phyloP scores from a whole-genome alignment of 2,329 filamentous ascomycete species.

The Podosphaera xanthii region DNA sequence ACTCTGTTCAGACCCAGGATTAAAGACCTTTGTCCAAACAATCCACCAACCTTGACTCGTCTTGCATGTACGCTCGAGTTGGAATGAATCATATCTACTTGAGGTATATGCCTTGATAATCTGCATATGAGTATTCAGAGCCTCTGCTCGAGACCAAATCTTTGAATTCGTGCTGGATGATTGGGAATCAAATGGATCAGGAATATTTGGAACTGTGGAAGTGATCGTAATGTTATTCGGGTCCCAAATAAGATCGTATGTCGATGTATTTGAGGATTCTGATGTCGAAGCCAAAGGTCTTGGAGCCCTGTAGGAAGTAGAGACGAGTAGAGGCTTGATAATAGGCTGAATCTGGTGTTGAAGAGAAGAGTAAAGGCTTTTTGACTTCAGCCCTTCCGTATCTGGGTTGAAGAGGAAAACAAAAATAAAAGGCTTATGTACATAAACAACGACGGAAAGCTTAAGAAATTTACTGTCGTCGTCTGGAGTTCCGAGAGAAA shows the following conservation, averaged over 20 bases:
- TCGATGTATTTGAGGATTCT: conserved; percentile 17
- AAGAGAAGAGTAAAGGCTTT: conserved; percentile 33
- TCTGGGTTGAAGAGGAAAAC: conserved; percentile 45
- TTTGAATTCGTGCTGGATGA: conserved; percentile 8
- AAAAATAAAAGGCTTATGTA: conserved; percentile 55
- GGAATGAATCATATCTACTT: conserved; percentile 21
- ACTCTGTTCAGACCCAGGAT: conserved; percentile 13
- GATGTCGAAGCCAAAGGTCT: conserved; percentile 18
- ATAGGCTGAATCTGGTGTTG: conserved; percentile 38
- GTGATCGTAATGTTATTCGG: conserved; percentile 30
- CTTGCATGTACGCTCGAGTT: conserved; percentile 39
- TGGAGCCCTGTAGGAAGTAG: conserved; percentile 33
- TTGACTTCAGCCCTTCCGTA: conserved; percentile 33
- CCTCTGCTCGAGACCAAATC: conserved; percentile 36
- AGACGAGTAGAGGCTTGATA: conserved; percentile 29
- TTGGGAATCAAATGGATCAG: conserved; percentile 21
- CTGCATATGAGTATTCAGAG: conserved; percentile 40
- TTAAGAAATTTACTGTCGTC: conserved; percentile 27
- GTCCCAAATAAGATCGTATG: conserved; percentile 43
- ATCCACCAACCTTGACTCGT: conserved; percentile 48
- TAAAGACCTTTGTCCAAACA: conserved; percentile 37
- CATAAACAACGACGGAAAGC: conserved; percentile 49
- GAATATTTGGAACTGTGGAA: conserved; percentile 44
- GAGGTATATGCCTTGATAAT: conserved; percentile 32
- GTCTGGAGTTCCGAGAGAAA: conserved; percentile 24